Percentiles rank a stretch among this genome's conserved stretches.
These are phyloP conservation scores for Taxillus chinensis DNA, from an alignment of 164 flowering plant species.

Conservation along the genomic window DNA sequence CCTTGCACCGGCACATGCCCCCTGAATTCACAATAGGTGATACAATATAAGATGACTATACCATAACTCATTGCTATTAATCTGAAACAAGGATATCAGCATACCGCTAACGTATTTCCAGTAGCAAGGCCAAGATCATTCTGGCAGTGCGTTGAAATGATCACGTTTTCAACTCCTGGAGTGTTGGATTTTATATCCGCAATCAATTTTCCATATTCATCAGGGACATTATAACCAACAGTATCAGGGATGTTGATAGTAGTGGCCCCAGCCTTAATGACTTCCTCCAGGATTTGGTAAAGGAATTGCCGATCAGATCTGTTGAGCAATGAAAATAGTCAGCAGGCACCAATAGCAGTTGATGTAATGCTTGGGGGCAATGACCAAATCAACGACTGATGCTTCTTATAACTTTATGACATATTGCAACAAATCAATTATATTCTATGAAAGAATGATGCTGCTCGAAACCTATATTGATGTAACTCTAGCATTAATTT, in stretches of 20 bases:
- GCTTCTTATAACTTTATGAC: no score
- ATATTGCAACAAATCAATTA: no score
- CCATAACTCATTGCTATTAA: neutral
- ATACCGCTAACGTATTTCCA: slow-evolving; percentile 83
- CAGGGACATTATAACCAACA: slow-evolving; percentile 66
- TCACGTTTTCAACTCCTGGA: slow-evolving; percentile 78
- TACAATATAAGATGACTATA: slow-evolving; percentile 12
- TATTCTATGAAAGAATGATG: no score
- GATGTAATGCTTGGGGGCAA: neutral
- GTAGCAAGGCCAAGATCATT: slow-evolving; percentile 98
- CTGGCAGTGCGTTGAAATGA: slow-evolving; percentile 96
- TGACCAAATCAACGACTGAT: no score
- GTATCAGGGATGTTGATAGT: slow-evolving; percentile 97
- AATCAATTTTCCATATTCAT: slow-evolving; percentile 75
- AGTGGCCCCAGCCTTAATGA: slow-evolving; percentile 95
- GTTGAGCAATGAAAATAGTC: slow-evolving; percentile 11
- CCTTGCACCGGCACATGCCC: slow-evolving; percentile 86
- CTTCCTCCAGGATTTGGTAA: slow-evolving; percentile 76
- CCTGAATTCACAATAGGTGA: slow-evolving; percentile 37
- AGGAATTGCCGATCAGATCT: slow-evolving; percentile 86
- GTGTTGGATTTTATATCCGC: slow-evolving; percentile 88
- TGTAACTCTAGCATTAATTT: no score
- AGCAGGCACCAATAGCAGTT: neutral
- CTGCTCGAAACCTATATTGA: no score
- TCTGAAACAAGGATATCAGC: slow-evolving; percentile 4